These are phyloP conservation scores for Euphorbia lathyris DNA, from an alignment of 345 rosid genomes.

Conservation along the genomic window DNA sequence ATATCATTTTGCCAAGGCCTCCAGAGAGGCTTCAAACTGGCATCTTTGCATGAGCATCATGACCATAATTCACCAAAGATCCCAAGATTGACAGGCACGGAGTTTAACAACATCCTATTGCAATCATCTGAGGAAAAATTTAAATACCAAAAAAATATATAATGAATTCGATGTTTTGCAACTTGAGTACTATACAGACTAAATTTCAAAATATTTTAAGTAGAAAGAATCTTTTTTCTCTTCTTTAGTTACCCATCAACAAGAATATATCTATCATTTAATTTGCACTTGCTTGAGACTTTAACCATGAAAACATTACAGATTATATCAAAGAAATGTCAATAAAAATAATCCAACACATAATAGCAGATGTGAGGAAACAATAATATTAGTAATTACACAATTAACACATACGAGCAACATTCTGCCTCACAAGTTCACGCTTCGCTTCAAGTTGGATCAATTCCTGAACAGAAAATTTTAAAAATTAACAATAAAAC, in stretches of 20 bases:
- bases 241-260: too few species aligned
- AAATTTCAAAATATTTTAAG: too few species aligned
- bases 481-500: constrained; percentile 12
- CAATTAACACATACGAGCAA: constrained; percentile 57
- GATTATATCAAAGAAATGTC: too few species aligned
- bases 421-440: constrained; percentile 76
- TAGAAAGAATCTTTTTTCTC: too few species aligned
- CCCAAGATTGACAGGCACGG: not conserved
- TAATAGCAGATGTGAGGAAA: not conserved
- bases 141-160: not conserved
- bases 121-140: not conserved
- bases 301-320: too few species aligned
- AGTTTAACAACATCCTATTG: not conserved
- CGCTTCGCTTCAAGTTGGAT: constrained; percentile 78
- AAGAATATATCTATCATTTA: too few species aligned
- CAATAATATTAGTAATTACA: constrained; percentile 6
- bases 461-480: constrained; percentile 57
- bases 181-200: too few species aligned
- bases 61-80: not conserved
- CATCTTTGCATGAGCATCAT: not conserved
- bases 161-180: not conserved
- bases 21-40: not conserved
- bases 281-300: not conserved
- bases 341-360: not conserved
- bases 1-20: not conserved